Evolutionary conservation across 352 stramenopile species (phyloP), one percentile per base, ranked within the genome.

Genomic region (Salisapilia sapeloensis): DNA sequence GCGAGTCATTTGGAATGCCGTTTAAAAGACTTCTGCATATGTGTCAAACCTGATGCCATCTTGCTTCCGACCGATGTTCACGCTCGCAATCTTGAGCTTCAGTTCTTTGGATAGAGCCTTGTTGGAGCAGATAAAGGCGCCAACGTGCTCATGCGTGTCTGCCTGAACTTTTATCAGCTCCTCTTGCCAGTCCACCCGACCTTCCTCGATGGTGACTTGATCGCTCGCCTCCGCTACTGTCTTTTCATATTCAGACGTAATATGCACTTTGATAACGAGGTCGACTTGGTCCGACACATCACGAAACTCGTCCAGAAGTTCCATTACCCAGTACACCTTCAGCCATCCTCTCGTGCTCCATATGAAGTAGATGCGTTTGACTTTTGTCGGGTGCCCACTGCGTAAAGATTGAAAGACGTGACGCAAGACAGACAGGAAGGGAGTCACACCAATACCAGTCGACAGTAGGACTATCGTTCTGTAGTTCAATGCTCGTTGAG

Each of bases 351-450:
- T 41, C 7, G 54, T 46, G 6, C 44, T 36, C 54, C 54, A 65
- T 4, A 61, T 39, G 33, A 60, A 34, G 17, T 39, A 24, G 21
- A 57, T 9, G 6, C 24, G 39, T 22, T 40, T 4, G 16, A 33
- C 14, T 23, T 16, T 10, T 9, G 12, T 11, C 18, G 2, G 10
- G 11, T 18, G 15, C 15, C 24, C n/a, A 5, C 15, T 20, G 6
- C 48, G 36, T 39, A 41, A 58, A 27, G 42, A 32, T 24, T 57
- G 41, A 16, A 74, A 46, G 16, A 60, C 30, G 22, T 65, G 46
- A 4, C 58, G 54, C n/a, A 71, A n/a, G 1, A 60, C 38, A 6
- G 57, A 65, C 32, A 64, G 32, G 23, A 65, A 69, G 9, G 57
- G 60, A 1, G 54, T 62, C 13, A 75, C 33, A 6, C 57, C 57